Percentiles rank a stretch among this genome's conserved stretches.
phyloP scores from a whole-genome alignment of 2,329 filamentous ascomycete genomes.

The Amauroascus verrucosus region DNA sequence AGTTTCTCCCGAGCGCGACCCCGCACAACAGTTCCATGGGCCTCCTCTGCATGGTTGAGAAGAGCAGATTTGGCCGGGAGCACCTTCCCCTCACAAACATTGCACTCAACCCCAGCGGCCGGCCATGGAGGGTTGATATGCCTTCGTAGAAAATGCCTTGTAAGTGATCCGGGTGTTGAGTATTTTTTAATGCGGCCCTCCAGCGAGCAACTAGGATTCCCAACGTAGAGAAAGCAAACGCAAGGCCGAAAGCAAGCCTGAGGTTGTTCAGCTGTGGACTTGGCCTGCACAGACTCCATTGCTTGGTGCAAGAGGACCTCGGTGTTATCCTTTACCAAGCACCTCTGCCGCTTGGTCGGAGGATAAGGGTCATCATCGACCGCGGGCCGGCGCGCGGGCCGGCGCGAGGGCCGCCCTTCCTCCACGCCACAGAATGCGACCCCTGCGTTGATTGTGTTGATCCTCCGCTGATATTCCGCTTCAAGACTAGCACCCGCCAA shows the following conservation, averaged over 20 bases:
- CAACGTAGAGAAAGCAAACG: slow-evolving; percentile 11
- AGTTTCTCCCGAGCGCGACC: slow-evolving; percentile 11
- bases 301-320: slow-evolving; percentile 14
- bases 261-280: slow-evolving; percentile 11
- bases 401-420: background rate
- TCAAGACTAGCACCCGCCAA: background rate
- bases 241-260: background rate
- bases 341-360: slow-evolving; percentile 34
- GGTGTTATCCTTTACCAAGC: slow-evolving; percentile 12
- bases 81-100: slow-evolving; percentile 15
- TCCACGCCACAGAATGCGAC: background rate
- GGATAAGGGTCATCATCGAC: slow-evolving; percentile 43
- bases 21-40: slow-evolving; percentile 17
- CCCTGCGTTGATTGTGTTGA: background rate
- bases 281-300: slow-evolving; percentile 15
- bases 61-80: slow-evolving; percentile 17
- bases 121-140: slow-evolving; percentile 18
- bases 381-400: slow-evolving; percentile 29
- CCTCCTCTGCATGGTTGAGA: slow-evolving; percentile 16
- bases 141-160: slow-evolving; percentile 17
- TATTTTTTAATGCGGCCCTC: slow-evolving; percentile 12
- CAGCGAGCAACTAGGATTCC: slow-evolving; percentile 9
- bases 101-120: slow-evolving; percentile 16
- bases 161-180: slow-evolving; percentile 15
- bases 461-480: background rate